Evolutionary conservation across 1,284 basidiomycete species (phyloP).

Genomic region (Sanghuangporus sanghuang): DNA sequence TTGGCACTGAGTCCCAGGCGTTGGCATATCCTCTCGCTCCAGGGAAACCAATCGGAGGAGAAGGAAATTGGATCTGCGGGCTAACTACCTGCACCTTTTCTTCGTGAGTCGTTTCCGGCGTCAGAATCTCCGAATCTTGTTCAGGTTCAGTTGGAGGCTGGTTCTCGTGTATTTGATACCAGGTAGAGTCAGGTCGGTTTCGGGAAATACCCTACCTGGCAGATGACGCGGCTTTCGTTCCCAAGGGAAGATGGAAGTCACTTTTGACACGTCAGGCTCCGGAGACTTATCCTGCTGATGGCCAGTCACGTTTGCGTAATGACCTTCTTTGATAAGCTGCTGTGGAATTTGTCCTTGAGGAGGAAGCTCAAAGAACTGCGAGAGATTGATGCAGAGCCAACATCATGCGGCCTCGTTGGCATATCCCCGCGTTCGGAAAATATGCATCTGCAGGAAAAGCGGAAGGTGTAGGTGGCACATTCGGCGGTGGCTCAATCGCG

Average conservation of each 20-base stretch:
- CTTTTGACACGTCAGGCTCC: conserved; percentile 66
- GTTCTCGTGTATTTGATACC: conserved; percentile 35
- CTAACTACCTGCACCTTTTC: conserved; percentile 26
- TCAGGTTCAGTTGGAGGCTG: conserved; percentile 26
- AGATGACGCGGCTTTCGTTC: conserved; percentile 64
- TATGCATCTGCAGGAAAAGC: conserved; percentile 65
- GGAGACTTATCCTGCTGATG: conserved; percentile 24
- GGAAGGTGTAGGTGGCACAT: conserved; percentile 40
- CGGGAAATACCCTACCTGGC: conserved; percentile 76
- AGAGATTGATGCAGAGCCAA: conserved; percentile 30
- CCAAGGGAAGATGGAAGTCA: conserved; percentile 91
- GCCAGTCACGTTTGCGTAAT: conserved; percentile 57
- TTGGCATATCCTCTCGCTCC: conserved; percentile 62
- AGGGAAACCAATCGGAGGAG: conserved; percentile 41
- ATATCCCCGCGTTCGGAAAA: conserved; percentile 70
- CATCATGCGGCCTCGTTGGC: conserved; percentile 30
- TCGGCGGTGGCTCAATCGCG: conserved; percentile 70
- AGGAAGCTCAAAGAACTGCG: conserved; percentile 56
- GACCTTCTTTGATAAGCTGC: conserved; percentile 51
- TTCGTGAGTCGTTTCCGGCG: conserved; percentile 24
- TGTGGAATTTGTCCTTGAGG: conserved; percentile 55
- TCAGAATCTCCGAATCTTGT: conserved; percentile 30
- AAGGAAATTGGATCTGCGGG: conserved; percentile 22
- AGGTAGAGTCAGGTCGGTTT: conserved; percentile 55
- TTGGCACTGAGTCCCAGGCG: conserved; percentile 79